These are phyloP conservation scores for Fusarium anguioides DNA, from an alignment of 2,329 filamentous ascomycete genomes.

Conservation along the genomic window DNA sequence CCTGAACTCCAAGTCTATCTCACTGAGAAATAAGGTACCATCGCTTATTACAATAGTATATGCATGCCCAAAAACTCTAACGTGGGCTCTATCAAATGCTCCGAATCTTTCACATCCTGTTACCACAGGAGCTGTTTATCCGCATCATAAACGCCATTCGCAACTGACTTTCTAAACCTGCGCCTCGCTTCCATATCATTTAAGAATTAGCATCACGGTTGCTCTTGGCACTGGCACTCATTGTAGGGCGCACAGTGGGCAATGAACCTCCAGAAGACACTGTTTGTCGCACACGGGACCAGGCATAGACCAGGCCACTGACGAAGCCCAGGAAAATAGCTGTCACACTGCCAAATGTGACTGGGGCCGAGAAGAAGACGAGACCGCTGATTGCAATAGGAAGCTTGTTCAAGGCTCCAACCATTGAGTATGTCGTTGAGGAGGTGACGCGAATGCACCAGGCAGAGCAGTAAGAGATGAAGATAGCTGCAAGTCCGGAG, in stretches of 20 bases:
- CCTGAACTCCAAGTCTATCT: conserved; percentile 20
- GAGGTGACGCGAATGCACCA: conserved; percentile 99
- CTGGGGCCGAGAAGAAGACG: conserved; percentile 93
- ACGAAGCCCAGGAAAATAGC: conserved; percentile 93
- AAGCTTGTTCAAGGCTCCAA: conserved; percentile 97
- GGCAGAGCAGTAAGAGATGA: conserved; percentile 99
- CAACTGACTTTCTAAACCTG: not conserved
- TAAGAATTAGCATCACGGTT: conserved; percentile 81
- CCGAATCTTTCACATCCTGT: not conserved
- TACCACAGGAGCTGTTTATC: not conserved
- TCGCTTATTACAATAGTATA: conserved; percentile 33
- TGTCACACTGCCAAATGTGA: conserved; percentile 90
- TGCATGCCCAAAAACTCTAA: conserved; percentile 18
- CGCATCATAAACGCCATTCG: not conserved
- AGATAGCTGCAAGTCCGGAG: conserved; percentile 91
- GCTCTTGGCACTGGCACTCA: conserved; percentile 93
- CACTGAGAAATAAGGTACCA: conserved; percentile 3
- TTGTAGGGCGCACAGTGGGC: conserved; percentile 73
- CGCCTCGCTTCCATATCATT: conserved; percentile 1
- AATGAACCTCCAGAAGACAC: conserved; percentile 72
- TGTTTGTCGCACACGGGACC: conserved; percentile 75
- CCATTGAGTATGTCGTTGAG: conserved; percentile 98
- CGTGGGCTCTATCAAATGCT: not conserved
- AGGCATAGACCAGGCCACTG: conserved; percentile 88
- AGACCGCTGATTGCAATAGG: conserved; percentile 93